These are phyloP conservation scores for Tephrocybe sp. DNA, from an alignment of 768 basidiomycete genomes.

Conservation along the genomic window DNA sequence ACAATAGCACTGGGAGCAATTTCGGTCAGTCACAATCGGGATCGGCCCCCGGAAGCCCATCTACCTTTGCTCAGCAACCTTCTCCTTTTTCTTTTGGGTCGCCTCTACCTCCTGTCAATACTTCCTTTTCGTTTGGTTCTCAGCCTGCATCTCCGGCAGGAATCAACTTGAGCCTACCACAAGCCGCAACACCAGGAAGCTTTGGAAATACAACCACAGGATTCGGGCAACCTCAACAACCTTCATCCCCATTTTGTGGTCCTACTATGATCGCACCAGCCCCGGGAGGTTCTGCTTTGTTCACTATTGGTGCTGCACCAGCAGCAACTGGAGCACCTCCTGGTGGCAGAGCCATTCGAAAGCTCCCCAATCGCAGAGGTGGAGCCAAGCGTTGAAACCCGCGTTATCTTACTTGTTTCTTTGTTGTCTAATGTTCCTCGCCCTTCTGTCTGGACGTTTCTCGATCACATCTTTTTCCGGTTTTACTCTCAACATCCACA, in stretches of 20 bases:
- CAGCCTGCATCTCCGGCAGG: conserved; percentile 60
- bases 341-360: conserved; percentile 48
- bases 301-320: conserved; percentile 62
- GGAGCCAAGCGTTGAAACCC: conserved; percentile 34
- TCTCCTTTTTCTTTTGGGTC: conserved; percentile 47
- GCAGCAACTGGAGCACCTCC: conserved; percentile 27
- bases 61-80: conserved; percentile 51
- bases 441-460: not conserved
- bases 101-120: conserved; percentile 31
- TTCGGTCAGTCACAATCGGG: conserved; percentile 41
- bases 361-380: conserved; percentile 48
- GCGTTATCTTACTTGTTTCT: not conserved
- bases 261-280: conserved; percentile 33
- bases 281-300: conserved; percentile 40
- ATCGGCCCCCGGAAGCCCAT: conserved; percentile 58
- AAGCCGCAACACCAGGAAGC: conserved; percentile 31
- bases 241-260: conserved; percentile 45
- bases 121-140: conserved; percentile 50
- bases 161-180: conserved; percentile 35
- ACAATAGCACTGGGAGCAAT: conserved; percentile 28
- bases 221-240: conserved; percentile 34
- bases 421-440: not conserved
- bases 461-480: not conserved
- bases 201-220: conserved; percentile 38
- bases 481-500: not conserved